A percentile compares a stretch with the other conserved stretches of the same genome.
These are phyloP conservation scores for Hamamelis virginiana DNA, from an alignment of 164 flowering plant species.

Conservation along the genomic window DNA sequence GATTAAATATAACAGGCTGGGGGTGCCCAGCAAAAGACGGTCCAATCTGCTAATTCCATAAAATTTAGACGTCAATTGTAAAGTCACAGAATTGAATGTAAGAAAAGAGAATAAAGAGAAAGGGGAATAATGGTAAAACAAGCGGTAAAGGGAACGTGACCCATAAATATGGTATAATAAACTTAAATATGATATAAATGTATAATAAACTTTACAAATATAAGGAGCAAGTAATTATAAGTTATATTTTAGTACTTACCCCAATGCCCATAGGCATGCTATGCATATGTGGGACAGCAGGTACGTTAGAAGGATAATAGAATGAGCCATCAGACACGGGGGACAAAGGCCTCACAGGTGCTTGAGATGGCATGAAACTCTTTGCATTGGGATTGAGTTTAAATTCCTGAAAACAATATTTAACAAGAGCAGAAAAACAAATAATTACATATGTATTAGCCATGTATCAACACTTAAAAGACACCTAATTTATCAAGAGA, in stretches of 20 bases:
- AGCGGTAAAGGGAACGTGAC: too few relatives aligned
- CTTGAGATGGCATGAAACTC: conserved; percentile 71
- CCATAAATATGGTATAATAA: too few relatives aligned
- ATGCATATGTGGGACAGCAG: conserved; percentile 65
- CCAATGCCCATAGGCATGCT: conserved; percentile 78
- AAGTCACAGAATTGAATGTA: too few relatives aligned
- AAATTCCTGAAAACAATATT: conserved; percentile 65
- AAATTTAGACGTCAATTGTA: conserved; percentile 6
- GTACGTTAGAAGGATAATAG: conserved; percentile 53
- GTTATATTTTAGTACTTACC: conserved; percentile 41
- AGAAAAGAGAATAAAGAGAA: background rate
- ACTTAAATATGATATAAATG: too few relatives aligned
- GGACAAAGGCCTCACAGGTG: conserved; percentile 62
- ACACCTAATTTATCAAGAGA: background rate
- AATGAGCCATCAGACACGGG: conserved; percentile 77
- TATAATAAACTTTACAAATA: too few relatives aligned
- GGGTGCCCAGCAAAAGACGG: conserved; percentile 66
- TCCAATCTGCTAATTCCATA: conserved; percentile 53
- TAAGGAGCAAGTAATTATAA: background rate
- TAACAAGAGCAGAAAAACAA: conserved; percentile 4
- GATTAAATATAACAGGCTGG: conserved; percentile 73
- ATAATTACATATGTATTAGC: conserved; percentile 1
- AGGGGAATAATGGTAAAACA: too few relatives aligned
- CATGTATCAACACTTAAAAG: background rate
- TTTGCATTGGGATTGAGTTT: conserved; percentile 93